These are phyloP conservation scores for Aquilaria yunnanensis DNA, from an alignment of 345 rosid species.

Conservation along the genomic window DNA sequence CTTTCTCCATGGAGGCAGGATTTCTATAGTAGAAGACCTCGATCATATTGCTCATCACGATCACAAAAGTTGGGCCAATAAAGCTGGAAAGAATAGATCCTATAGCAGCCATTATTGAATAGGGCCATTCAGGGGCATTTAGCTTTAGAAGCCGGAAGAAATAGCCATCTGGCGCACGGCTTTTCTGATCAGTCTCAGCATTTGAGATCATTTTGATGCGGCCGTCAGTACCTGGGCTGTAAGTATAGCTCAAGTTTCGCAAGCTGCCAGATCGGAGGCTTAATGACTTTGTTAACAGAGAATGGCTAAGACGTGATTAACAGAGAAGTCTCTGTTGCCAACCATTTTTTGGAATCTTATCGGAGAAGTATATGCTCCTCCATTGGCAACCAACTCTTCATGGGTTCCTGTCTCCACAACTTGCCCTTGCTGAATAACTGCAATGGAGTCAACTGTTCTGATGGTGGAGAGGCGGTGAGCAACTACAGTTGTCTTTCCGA, in stretches of 20 bases:
- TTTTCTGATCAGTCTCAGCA: slow-evolving; percentile 89
- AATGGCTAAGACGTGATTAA: slow-evolving; percentile 81
- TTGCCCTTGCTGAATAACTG: slow-evolving; percentile 94
- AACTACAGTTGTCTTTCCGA: slow-evolving; percentile 89
- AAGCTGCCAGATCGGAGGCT: slow-evolving; percentile 96
- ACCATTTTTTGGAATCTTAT: slow-evolving; percentile 96
- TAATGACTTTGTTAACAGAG: slow-evolving; percentile 86
- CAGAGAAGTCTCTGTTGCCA: slow-evolving; percentile 80
- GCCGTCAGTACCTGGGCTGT: slow-evolving; percentile 96
- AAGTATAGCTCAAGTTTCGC: slow-evolving; percentile 92
- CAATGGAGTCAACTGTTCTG: slow-evolving; percentile 85
- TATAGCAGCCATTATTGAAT: slow-evolving; percentile 92
- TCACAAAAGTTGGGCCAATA: slow-evolving; percentile 92
- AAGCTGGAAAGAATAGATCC: slow-evolving; percentile 95
- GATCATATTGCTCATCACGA: slow-evolving; percentile 96
- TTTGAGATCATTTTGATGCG: slow-evolving; percentile 95
- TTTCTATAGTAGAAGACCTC: slow-evolving; percentile 95
- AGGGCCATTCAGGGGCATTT: slow-evolving; percentile 98
- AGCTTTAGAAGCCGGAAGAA: slow-evolving; percentile 87
- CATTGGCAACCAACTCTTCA: slow-evolving; percentile 76
- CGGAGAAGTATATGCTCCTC: slow-evolving; percentile 84
- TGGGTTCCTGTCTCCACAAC: slow-evolving; percentile 96
- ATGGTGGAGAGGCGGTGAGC: slow-evolving; percentile 98
- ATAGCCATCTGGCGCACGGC: slow-evolving; percentile 86
- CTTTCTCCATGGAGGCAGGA: slow-evolving; percentile 86